phyloP scores from a whole-genome alignment of 2,329 filamentous ascomycete species.

The Aureobasidium sp. region DNA sequence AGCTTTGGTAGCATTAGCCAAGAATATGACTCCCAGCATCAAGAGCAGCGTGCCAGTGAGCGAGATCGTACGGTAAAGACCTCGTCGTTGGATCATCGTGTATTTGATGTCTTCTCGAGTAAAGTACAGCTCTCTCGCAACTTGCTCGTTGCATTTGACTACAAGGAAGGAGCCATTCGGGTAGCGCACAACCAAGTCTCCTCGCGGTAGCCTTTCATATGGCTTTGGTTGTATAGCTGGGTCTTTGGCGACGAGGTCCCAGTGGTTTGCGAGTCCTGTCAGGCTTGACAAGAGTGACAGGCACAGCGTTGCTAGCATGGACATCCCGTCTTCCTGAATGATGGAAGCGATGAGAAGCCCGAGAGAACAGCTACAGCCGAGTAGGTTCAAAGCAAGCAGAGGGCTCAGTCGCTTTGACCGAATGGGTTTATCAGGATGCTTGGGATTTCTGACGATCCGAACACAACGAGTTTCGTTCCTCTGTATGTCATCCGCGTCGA shows the following conservation, averaged over 20 bases:
- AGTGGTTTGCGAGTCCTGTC: conserved; percentile 45
- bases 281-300: conserved; percentile 45
- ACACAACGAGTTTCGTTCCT: not conserved
- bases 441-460: not conserved
- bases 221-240: conserved; percentile 3
- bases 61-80: conserved; percentile 40
- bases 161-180: conserved; percentile 46
- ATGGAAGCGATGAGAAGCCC: conserved; percentile 41
- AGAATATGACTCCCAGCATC: conserved; percentile 46
- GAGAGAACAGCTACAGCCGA: conserved; percentile 39
- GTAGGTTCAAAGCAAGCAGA: conserved; percentile 38
- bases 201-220: conserved; percentile 16
- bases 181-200: conserved; percentile 45
- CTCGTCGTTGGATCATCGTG: conserved; percentile 17
- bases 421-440: conserved; percentile 23
- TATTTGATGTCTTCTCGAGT: conserved; percentile 46
- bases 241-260: conserved; percentile 40
- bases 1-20: conserved; percentile 43
- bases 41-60: conserved; percentile 45
- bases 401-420: conserved; percentile 42
- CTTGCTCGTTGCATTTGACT: conserved; percentile 43
- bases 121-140: conserved; percentile 47
- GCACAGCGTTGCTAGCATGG: conserved; percentile 41
- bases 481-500: conserved; percentile 28
- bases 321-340: conserved; percentile 43